Evolutionary conservation across 2,329 filamentous ascomycete species (phyloP), one percentile per base, ranked within the genome.

Genomic region (Amylocarpus encephaloides): DNA sequence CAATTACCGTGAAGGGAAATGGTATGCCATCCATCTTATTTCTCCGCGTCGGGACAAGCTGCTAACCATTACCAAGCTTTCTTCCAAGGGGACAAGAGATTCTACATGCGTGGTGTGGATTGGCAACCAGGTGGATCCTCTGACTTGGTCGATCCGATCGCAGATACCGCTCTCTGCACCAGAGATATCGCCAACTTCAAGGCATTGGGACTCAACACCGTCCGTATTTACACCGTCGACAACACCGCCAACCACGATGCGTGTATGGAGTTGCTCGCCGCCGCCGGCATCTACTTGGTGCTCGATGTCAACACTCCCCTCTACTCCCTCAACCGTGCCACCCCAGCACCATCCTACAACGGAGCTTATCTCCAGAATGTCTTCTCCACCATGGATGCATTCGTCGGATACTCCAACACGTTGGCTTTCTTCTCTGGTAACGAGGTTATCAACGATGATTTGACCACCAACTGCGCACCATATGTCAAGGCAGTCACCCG

Each of bases 171-270:
- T 4, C 69, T 68, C 60, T 86, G 83, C 77, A 78, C 76, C 67
- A 78, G 83, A 54, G 82, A 85, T 64, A 78, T 86, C 59, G 69
- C 68, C 30, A 73, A 85, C 63, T 86, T 88, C 76, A 76, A 83
- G 70, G 75, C 83, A 57, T 71, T 88, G 43, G 83, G 83, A 41
- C 72, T 87, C 67, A 88, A 88, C 72, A 85, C 83, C 39, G 72
- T 88, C 61, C 83, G 84, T 68, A 78, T 87, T 52, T 88, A 88
- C 74, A 84, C 80, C 1, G 78, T 87, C 59, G 84, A 88, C 70
- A 87, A 87, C 73, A 78, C 79, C 38, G 71, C 73, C 53, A 68
- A 81, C 67, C 84, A 88, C 68, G 82, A 86, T 62, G 75, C 76
- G 54, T 86, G 84, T 70, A 88, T 88, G 84, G 72, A 70, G 43